phyloP scores from a whole-genome alignment of 129 eudicot species.

The Pulicaria dysenterica region DNA sequence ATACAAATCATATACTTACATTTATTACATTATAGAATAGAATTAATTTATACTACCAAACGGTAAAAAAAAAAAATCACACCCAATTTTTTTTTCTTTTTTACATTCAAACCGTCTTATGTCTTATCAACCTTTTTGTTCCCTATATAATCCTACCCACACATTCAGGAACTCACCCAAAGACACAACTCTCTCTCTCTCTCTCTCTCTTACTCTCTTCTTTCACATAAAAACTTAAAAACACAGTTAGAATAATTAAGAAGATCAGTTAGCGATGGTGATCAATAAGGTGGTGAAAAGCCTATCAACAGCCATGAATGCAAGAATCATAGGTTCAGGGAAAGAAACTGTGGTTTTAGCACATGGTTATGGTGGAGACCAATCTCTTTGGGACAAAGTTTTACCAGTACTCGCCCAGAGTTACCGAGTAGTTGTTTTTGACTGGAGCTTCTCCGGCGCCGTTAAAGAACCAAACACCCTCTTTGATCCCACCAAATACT shows the following conservation, averaged over 20 bases:
- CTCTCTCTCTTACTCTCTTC: background rate
- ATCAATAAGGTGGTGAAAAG: slow-evolving; percentile 31
- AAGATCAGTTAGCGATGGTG: slow-evolving; percentile 42
- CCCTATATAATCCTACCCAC: slow-evolving; percentile 43
- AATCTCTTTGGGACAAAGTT: slow-evolving; percentile 81
- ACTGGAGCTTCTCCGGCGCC: slow-evolving; percentile 86
- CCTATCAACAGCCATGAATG: slow-evolving; percentile 64
- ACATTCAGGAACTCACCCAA: slow-evolving; percentile 23
- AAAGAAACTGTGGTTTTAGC: slow-evolving; percentile 61
- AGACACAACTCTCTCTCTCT: slow-evolving; percentile 20
- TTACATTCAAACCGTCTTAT: background rate
- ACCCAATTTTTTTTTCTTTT: background rate
- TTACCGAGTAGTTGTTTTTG: slow-evolving; percentile 59
- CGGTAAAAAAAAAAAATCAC: too few species aligned
- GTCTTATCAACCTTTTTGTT: slow-evolving; percentile 23
- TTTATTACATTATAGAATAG: too few species aligned
- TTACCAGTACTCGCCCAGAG: slow-evolving; percentile 39
- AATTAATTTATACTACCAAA: too few species aligned
- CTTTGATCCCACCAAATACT: slow-evolving; percentile 55
- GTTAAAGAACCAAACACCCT: slow-evolving; percentile 53
- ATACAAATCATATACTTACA: too few species aligned
- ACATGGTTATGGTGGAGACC: slow-evolving; percentile 89
- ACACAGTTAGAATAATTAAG: background rate
- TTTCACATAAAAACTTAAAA: background rate
- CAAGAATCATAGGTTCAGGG: slow-evolving; percentile 60